A percentile compares a stretch with the other conserved stretches of the same genome.
These are phyloP conservation scores for Kalmanozyma brasiliensis DNA, from an alignment of 1,284 basidiomycete genomes.

Conservation along the genomic window DNA sequence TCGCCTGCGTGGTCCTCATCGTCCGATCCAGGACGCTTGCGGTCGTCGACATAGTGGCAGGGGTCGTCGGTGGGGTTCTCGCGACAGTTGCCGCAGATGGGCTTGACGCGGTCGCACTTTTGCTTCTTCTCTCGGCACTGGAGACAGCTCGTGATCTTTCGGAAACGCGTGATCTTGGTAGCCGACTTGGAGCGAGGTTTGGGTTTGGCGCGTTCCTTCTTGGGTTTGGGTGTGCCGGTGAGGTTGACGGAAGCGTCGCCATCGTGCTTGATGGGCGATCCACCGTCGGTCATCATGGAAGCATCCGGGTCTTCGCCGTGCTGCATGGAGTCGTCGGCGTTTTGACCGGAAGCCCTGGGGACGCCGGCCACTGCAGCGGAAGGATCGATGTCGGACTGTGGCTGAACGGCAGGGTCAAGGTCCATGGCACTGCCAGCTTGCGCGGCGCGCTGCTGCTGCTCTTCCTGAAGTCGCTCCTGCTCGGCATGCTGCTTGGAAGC, in stretches of 20 bases:
- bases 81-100: constrained; percentile 56
- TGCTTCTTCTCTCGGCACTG: constrained; percentile 61
- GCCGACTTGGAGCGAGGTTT: constrained; percentile 51
- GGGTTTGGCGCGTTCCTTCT: constrained; percentile 54
- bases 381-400: constrained; percentile 37
- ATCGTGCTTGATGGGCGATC: constrained; percentile 29
- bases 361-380: constrained; percentile 24
- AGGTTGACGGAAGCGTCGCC: constrained; percentile 21
- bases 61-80: constrained; percentile 48
- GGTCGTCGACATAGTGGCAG: constrained; percentile 56
- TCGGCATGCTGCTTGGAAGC: constrained; percentile 42
- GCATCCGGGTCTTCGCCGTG: constrained; percentile 35
- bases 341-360: constrained; percentile 6
- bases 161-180: constrained; percentile 59
- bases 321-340: constrained; percentile 25
- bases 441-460: constrained; percentile 26
- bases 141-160: constrained; percentile 60
- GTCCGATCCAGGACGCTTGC: constrained; percentile 44
- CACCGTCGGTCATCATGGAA: constrained; percentile 31
- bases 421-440: constrained; percentile 26
- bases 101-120: constrained; percentile 61
- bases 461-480: constrained; percentile 32
- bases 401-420: constrained; percentile 14
- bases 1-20: constrained; percentile 40
- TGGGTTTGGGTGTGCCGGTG: constrained; percentile 35